Percentiles rank a stretch among this genome's conserved stretches.
Conservation (phyloP, 257 asterid species). For the Anisodus tanguticus region DNA sequence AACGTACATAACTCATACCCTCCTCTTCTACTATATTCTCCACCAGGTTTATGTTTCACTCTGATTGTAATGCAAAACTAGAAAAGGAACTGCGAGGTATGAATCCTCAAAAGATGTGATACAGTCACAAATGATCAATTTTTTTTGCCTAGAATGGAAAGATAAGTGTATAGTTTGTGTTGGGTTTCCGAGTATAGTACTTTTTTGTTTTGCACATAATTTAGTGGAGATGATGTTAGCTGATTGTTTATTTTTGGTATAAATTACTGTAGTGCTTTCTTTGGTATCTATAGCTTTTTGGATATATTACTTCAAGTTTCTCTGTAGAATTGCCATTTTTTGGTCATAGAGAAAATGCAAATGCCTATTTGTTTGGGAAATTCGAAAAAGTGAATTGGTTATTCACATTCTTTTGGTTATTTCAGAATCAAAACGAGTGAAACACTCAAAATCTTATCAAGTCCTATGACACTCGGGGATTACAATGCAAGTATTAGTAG, state of each 20-base stretch:
- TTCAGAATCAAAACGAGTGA: constrained; percentile 7
- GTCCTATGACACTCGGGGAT: background rate
- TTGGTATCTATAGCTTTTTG: background rate
- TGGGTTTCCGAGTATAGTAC: background rate
- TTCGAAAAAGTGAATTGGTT: background rate
- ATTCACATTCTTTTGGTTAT: background rate
- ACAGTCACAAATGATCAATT: background rate
- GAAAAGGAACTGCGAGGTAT: background rate
- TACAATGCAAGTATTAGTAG: background rate
- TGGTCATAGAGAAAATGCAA: background rate
- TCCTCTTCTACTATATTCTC: constrained; percentile 10
- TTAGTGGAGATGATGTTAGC: background rate
- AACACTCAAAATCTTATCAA: background rate
- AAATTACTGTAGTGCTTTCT: background rate
- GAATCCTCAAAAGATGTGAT: background rate
- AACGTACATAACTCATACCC: background rate
- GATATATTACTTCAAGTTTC: background rate
- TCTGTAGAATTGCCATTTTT: background rate
- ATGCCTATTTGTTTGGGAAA: background rate
- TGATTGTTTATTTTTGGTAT: background rate
- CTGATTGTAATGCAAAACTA: background rate
- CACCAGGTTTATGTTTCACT: background rate
- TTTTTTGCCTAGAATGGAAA: background rate
- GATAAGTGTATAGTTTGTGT: background rate
- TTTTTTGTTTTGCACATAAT: background rate